Evolutionary conservation across 306 rosid species (phyloP).

Genomic region (Medicago lupulina): DNA sequence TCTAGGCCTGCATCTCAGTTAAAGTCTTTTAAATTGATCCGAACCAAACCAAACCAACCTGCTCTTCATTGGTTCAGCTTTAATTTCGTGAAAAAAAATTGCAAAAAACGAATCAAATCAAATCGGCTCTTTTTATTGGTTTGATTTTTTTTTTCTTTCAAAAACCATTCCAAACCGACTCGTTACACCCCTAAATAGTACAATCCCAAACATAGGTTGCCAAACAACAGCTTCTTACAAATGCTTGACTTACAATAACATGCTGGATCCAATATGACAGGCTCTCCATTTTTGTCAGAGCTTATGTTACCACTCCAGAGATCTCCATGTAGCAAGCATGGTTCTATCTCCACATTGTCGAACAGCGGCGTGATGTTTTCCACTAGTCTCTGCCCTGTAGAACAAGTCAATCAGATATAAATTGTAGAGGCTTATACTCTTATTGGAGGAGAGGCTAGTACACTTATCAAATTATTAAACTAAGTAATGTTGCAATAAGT

Average conservation of each 20-base stretch:
- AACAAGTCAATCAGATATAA: constrained; percentile 26
- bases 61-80: no score
- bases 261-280: constrained; percentile 94
- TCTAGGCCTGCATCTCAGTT: no score
- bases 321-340: constrained; percentile 95
- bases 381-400: constrained; percentile 79
- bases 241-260: constrained; percentile 82
- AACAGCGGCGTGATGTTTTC: constrained; percentile 74
- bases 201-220: no score
- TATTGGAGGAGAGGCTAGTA: background rate
- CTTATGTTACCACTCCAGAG: constrained; percentile 96
- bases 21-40: no score
- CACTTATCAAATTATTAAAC: constrained; percentile 3
- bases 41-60: no score
- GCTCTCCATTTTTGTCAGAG: constrained; percentile 82
- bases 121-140: no score
- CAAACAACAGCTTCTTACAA: no score
- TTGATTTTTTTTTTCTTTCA: no score
- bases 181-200: no score
- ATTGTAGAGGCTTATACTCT: background rate
- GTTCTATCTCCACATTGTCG: constrained; percentile 68
- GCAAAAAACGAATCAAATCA: no score
- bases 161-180: no score
- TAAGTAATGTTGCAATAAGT: background rate
- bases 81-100: no score